A percentile compares a stretch with the other conserved stretches of the same genome.
Evolutionary conservation across 768 basidiomycete genomes (phyloP).

Genomic region (Macrolepiota fuliginosa): DNA sequence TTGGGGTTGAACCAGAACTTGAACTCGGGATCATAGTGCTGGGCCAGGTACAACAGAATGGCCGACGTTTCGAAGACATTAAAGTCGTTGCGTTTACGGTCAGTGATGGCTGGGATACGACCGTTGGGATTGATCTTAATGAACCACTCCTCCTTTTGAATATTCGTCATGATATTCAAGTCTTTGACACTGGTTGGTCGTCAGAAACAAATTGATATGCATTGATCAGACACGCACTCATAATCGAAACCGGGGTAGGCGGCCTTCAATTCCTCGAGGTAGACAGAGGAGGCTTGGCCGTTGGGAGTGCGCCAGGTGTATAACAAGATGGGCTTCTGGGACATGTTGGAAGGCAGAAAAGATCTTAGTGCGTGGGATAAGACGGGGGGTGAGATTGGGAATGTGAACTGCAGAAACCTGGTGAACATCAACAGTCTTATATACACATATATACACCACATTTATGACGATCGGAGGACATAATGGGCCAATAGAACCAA

Average conservation of each 20-base stretch:
- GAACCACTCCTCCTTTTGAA: conserved; percentile 84
- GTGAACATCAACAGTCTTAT: conserved; percentile 9
- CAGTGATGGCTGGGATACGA: conserved; percentile 65
- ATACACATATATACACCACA: conserved; percentile 4
- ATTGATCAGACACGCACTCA: conserved; percentile 33
- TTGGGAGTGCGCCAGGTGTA: conserved; percentile 64
- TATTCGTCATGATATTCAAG: conserved; percentile 59
- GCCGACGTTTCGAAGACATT: conserved; percentile 75
- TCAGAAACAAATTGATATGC: not conserved
- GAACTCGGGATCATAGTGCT: conserved; percentile 77
- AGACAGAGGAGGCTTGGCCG: conserved; percentile 45
- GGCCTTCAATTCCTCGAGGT: conserved; percentile 63
- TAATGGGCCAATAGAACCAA: not conserved
- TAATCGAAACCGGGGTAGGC: conserved; percentile 49
- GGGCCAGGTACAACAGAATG: conserved; percentile 78
- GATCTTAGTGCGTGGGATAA: conserved; percentile 24
- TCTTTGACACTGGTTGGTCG: conserved; percentile 37
- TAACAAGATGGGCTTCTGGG: conserved; percentile 35
- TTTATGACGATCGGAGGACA: not conserved
- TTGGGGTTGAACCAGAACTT: conserved; percentile 63
- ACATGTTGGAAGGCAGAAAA: conserved; percentile 27
- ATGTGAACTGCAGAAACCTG: not conserved
- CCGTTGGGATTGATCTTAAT: conserved; percentile 73
- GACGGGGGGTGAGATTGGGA: not conserved
- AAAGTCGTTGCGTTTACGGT: conserved; percentile 61